phyloP scores from a whole-genome alignment of 371 early-diverging fungal genomes.

The Rhizopus microsporus region DNA sequence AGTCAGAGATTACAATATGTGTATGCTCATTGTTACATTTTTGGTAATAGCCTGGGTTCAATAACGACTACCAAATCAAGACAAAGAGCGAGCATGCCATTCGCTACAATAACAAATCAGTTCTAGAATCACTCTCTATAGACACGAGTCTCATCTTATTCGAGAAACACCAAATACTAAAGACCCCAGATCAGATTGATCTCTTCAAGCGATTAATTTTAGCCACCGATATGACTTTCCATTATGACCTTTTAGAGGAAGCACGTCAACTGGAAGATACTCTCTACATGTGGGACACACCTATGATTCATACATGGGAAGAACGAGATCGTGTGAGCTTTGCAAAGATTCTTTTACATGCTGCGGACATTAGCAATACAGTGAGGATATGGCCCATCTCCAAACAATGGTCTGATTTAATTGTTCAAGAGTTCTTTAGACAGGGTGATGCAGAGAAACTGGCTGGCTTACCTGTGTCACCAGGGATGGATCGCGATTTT shows the following conservation, averaged over 20 bases:
- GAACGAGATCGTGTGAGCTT: neutral
- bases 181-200: constrained; percentile 1
- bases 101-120: constrained; percentile 67
- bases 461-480: constrained; percentile 73
- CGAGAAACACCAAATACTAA: constrained; percentile 55
- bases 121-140: constrained; percentile 81
- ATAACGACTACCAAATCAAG: constrained; percentile 85
- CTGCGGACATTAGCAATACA: constrained; percentile 89
- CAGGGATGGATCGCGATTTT: constrained; percentile 83
- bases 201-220: constrained; percentile 50
- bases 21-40: constrained; percentile 3
- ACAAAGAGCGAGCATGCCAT: constrained; percentile 67
- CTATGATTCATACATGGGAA: constrained; percentile 1
- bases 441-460: constrained; percentile 86
- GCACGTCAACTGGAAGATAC: constrained; percentile 25
- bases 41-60: constrained; percentile 71
- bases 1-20: constrained; percentile 47
- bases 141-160: constrained; percentile 65
- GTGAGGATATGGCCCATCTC: constrained; percentile 82
- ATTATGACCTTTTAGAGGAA: constrained; percentile 70
- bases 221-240: constrained; percentile 81
- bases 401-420: constrained; percentile 87
- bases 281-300: constrained; percentile 1
- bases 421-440: constrained; percentile 81
- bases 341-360: constrained; percentile 66